Evolutionary conservation across 2,329 filamentous ascomycete species (phyloP).

Genomic region (Monosporascus sp.): DNA sequence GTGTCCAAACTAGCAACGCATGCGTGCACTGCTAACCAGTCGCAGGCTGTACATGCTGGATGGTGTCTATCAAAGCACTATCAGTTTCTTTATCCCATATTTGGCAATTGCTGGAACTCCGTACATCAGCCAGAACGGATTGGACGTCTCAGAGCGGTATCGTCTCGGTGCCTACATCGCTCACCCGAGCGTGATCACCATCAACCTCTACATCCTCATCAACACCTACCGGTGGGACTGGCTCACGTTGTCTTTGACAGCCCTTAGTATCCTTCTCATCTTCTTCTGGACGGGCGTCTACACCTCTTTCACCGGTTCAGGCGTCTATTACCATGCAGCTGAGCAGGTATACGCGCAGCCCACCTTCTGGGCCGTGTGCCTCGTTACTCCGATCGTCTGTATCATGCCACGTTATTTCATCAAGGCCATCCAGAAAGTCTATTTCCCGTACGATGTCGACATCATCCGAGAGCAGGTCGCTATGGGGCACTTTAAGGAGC

Average conservation of each 20-base stretch:
- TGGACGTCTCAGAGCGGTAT: slow-evolving; percentile 71
- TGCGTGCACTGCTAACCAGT: slow-evolving; percentile 10
- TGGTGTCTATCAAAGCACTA: slow-evolving; percentile 88
- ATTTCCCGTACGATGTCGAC: slow-evolving; percentile 87
- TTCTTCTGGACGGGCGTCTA: slow-evolving; percentile 97
- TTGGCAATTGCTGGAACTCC: slow-evolving; percentile 66
- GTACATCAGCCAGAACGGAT: slow-evolving; percentile 66
- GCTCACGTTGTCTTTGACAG: slow-evolving; percentile 80
- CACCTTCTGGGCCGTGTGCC: slow-evolving; percentile 80
- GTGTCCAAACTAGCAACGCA: slow-evolving; percentile 21
- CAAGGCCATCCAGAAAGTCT: slow-evolving; percentile 90
- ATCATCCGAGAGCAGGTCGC: slow-evolving; percentile 91
- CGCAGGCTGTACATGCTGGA: slow-evolving; percentile 86
- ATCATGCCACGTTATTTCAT: slow-evolving; percentile 81
- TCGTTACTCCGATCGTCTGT: slow-evolving; percentile 75
- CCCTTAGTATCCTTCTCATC: slow-evolving; percentile 77
- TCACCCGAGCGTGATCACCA: slow-evolving; percentile 76
- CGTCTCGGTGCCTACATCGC: slow-evolving; percentile 85
- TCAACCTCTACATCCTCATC: slow-evolving; percentile 91
- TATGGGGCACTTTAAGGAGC: slow-evolving; percentile 74
- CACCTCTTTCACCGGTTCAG: slow-evolving; percentile 44
- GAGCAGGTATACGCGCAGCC: slow-evolving; percentile 73
- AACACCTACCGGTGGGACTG: slow-evolving; percentile 99
- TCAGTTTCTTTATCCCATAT: slow-evolving; percentile 91
- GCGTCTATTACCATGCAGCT: slow-evolving; percentile 68